Percentiles rank a stretch among this genome's conserved stretches.
These are phyloP conservation scores for Dictyostelium brefeldianum DNA, from an alignment of 78 protist genomes.

Conservation along the genomic window DNA sequence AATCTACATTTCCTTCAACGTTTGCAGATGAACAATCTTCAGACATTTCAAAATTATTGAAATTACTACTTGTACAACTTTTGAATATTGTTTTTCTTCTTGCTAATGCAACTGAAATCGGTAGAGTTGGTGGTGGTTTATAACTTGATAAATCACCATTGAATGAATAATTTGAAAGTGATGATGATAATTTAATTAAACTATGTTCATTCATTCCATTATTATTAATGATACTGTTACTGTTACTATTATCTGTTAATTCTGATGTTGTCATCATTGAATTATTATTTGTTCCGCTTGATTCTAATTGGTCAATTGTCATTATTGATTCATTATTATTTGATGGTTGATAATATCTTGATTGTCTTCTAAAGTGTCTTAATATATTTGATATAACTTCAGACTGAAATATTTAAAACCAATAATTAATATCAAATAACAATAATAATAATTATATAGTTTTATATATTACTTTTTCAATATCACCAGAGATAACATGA, in stretches of 20 bases:
- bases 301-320: conserved; percentile 32
- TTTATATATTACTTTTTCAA: background rate
- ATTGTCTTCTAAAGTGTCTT: conserved; percentile 29
- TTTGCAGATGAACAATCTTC: background rate
- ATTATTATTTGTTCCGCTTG: background rate
- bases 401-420: background rate
- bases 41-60: background rate
- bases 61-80: background rate
- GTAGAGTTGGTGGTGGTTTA: conserved; percentile 47
- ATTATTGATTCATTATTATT: background rate
- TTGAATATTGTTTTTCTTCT: conserved; percentile 18
- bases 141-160: background rate
- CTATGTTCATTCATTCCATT: background rate
- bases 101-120: conserved; percentile 15
- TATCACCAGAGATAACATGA: background rate
- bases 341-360: conserved; percentile 17
- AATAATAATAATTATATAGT: background rate
- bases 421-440: too few species aligned
- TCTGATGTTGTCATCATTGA: background rate
- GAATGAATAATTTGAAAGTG: background rate
- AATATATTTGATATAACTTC: conserved; percentile 9
- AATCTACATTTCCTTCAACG: background rate
- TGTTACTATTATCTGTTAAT: background rate
- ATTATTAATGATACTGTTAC: background rate
- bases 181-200: background rate